Evolutionary conservation across 768 basidiomycete genomes (phyloP), one percentile per base, ranked within the genome.

Genomic region (Piloderma croceum): DNA sequence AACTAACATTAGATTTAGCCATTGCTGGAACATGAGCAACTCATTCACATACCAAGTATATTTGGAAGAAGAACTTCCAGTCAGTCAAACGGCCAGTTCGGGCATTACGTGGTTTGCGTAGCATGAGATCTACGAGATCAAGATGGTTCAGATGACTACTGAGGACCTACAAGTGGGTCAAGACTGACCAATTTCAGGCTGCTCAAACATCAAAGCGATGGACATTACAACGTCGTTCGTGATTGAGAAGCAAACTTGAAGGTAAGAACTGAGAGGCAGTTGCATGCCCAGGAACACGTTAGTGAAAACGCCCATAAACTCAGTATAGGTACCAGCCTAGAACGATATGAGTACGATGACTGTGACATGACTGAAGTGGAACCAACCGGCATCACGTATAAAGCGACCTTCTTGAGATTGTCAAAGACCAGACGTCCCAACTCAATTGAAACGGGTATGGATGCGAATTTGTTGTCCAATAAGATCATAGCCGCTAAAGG

Each of bases 221-320:
- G 71, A 70, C 51, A 73, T 73, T 34, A 71, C 58, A 18, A 76
- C 69, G 37, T 77, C 75, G 36, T 73, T 75, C 6, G 62, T 63
- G 32, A 74, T 72, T 42, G 71, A 77, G 56, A 77, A 74, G 53
- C 77, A 65, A 43, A 71, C 67, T 56, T 79, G 77, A 11, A 79
- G 55, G 43, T 70, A 73, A 3, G 74, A 73, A 49, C 71, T 73
- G 29, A 81, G 61, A 5, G 73, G 61, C 36, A 77, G 69, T 37
- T 78, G 79, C 53, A 81, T 72, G 38, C 79, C 79, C 21, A 79
- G 53, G 48, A 79, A 58, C 25, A 77, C 73, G 43, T 77, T 79
- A 34, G 70, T 44, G 9, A 81, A 61, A 38, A 82, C 74, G 1
- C 63, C 65, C 63, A 77, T 70, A 43, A 78, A 70, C 47, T 81